These are phyloP conservation scores for Cyclotella baltica DNA, from an alignment of 108 stramenopile genomes.

Conservation along the genomic window DNA sequence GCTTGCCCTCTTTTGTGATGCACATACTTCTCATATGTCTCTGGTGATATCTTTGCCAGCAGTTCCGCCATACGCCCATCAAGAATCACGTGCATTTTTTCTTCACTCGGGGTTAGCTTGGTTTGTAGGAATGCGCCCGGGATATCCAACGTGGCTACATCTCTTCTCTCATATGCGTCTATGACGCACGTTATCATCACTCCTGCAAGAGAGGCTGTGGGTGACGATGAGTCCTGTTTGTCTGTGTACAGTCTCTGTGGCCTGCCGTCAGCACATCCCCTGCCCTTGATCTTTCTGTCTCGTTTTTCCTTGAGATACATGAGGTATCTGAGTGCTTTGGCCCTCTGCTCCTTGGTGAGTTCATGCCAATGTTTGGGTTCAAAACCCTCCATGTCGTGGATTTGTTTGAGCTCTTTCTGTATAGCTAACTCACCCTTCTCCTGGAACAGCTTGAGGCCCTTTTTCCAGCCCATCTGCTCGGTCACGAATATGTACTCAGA, in stretches of 20 bases:
- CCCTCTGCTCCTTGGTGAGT: neutral
- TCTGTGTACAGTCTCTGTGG: neutral
- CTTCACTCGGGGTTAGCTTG: neutral
- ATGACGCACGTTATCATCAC: neutral
- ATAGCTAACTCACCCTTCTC: too few relatives aligned
- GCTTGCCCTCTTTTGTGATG: conserved; percentile 5
- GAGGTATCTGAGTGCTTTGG: neutral
- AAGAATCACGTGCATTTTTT: neutral
- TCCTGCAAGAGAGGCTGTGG: neutral
- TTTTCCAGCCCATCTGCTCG: too few relatives aligned
- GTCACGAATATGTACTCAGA: too few relatives aligned
- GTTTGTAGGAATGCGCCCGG: conserved; percentile 4
- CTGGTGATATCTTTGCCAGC: neutral
- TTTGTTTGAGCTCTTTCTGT: too few relatives aligned
- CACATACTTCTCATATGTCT: neutral
- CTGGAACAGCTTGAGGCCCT: neutral
- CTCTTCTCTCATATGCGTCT: neutral
- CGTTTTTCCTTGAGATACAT: conserved; percentile 3
- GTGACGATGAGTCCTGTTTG: neutral
- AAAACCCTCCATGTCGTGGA: too few relatives aligned
- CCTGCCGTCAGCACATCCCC: neutral
- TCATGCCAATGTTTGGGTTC: neutral
- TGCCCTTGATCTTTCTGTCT: neutral
- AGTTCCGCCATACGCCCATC: neutral
- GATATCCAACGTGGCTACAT: neutral